Percentiles rank a stretch among this genome's conserved stretches.
Conservation (phyloP, 257 asterid genomes). For the Cordia subcordata region DNA sequence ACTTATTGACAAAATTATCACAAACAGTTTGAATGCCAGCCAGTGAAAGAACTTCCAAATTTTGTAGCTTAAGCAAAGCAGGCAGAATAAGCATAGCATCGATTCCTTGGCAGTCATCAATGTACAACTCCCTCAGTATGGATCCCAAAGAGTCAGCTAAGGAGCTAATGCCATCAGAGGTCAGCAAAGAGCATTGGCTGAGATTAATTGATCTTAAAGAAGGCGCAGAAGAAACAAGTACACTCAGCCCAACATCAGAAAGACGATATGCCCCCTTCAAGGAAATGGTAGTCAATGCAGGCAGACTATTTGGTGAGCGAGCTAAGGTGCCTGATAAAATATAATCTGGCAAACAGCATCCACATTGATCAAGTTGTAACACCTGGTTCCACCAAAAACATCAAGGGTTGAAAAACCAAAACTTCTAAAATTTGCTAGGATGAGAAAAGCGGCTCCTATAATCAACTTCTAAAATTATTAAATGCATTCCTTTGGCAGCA, state of each 20-base stretch:
- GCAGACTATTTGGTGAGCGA: conserved; percentile 48
- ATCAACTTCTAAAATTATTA: no score
- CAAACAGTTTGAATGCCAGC: conserved; percentile 60
- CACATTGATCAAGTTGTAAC: conserved; percentile 81
- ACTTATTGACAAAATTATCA: conserved; percentile 55
- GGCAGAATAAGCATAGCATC: conserved; percentile 76
- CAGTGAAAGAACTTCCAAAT: conserved; percentile 79
- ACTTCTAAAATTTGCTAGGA: neutral
- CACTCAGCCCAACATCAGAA: conserved; percentile 64
- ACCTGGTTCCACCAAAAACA: conserved; percentile 47
- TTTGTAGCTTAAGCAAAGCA: conserved; percentile 52
- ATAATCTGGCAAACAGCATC: conserved; percentile 73
- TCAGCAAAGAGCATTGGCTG: conserved; percentile 77
- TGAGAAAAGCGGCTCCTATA: no score
- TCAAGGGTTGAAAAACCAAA: conserved; percentile 19
- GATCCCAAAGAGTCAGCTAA: conserved; percentile 56
- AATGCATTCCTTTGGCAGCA: no score
- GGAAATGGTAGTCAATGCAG: conserved; percentile 60
- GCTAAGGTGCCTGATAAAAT: conserved; percentile 48
- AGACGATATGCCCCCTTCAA: conserved; percentile 93
- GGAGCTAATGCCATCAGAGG: conserved; percentile 59
- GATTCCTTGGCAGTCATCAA: conserved; percentile 60
- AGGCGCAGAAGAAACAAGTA: conserved; percentile 73
- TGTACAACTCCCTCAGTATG: conserved; percentile 66
- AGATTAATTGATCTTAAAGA: conserved; percentile 74